Evolutionary conservation across 306 rosid species (phyloP), one percentile per base, ranked within the genome.

Genomic region (Gynostemma pentaphyllum): DNA sequence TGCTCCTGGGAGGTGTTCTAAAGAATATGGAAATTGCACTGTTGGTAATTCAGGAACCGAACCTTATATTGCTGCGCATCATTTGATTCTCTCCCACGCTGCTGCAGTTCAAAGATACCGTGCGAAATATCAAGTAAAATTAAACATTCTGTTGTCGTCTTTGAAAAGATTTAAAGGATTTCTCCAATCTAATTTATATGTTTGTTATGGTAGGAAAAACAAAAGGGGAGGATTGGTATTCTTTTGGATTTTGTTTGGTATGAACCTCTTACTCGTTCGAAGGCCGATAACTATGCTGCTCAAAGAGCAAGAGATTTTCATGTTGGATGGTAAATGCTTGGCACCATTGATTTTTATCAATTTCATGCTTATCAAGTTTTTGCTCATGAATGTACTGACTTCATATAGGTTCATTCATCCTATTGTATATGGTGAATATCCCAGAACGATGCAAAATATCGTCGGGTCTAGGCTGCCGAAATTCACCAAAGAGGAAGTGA

Each of bases 251-350:
- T 90, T 57, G 88, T 85, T 32, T 90, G 97, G 97, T 87, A 85
- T 49, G 97, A 90, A 68, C 88, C 88, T 72, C 97, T 90, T 69
- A 85, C 97, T 22, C 72, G 90, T 72, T 79, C 87, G 37, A 87
- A 85, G 78, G 97, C 96, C 5, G 97, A 90, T 54, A 81, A 74
- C 70, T 80, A 74, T 60, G 97, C 97, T 30, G 97, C 97, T 68
- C 97, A 90, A 60, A 81, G 97, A 81, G 97, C 97, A 4, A 86
- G 89, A 69, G 97, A 90, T 77, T 90, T 90, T 64, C 97, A 90
- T 48, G 21, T 90, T 37, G 97, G 96, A 83, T 90, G 97, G 97
- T 90, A 87, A 87, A 53, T 32, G 15, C 2, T 37, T 2, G 39
- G 34, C 29, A 10, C 30, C 30, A 13, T 59, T 22, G 64, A 37